Evolutionary conservation across 306 rosid species (phyloP).

Genomic region (Lathyrus sativus): DNA sequence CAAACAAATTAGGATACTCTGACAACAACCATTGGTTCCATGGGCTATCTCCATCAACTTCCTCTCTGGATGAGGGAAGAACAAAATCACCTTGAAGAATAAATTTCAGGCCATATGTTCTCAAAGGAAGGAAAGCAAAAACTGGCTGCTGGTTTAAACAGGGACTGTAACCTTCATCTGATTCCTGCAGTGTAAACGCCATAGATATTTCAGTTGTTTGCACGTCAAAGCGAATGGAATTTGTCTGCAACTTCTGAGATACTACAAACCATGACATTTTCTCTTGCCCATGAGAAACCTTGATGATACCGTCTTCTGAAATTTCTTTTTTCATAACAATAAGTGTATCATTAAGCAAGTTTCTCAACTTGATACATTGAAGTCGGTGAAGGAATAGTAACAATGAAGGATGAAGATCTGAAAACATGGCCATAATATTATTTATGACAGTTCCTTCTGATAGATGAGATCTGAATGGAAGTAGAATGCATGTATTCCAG

Average conservation of each 20-base stretch:
- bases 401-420: slow-evolving; percentile 93
- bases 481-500: slow-evolving; percentile 94
- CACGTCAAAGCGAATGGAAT: slow-evolving; percentile 61
- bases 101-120: slow-evolving; percentile 87
- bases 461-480: slow-evolving; percentile 74
- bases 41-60: slow-evolving; percentile 93
- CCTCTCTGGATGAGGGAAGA: slow-evolving; percentile 98
- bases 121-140: slow-evolving; percentile 92
- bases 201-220: slow-evolving; percentile 81
- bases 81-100: slow-evolving; percentile 96
- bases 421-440: slow-evolving; percentile 69
- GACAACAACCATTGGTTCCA: slow-evolving; percentile 97
- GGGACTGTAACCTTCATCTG: slow-evolving; percentile 60
- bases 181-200: slow-evolving; percentile 83
- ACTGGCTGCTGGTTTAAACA: slow-evolving; percentile 78
- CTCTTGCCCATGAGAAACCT: slow-evolving; percentile 77
- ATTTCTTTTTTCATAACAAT: slow-evolving; percentile 81
- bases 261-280: slow-evolving; percentile 88
- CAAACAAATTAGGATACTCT: slow-evolving; percentile 86
- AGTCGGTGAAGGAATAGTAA: slow-evolving; percentile 93
- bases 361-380: slow-evolving; percentile 76
- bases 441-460: slow-evolving; percentile 62
- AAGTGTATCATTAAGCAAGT: slow-evolving; percentile 67
- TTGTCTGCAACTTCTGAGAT: slow-evolving; percentile 67
- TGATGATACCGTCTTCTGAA: slow-evolving; percentile 70